Conservation (phyloP, 1,139 yeast genomes). For the Saccharomyces hybrid region DNA sequence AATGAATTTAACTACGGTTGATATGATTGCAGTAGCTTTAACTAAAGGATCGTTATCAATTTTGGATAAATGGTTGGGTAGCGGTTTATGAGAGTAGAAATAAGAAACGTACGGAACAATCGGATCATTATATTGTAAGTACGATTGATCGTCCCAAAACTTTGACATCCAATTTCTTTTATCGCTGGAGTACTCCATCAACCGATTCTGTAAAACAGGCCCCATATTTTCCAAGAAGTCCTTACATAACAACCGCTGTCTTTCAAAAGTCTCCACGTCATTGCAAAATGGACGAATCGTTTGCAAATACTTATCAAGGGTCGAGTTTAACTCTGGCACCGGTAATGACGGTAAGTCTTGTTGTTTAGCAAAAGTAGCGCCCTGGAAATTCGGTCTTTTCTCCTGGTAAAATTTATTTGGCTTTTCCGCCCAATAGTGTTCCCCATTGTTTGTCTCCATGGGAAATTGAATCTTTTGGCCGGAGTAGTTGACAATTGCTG, state of each 20-base stretch:
- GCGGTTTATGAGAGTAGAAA: conserved; percentile 76
- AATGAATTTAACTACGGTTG: conserved; percentile 50
- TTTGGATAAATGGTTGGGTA: conserved; percentile 38
- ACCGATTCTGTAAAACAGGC: conserved; percentile 57
- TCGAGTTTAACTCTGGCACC: conserved; percentile 71
- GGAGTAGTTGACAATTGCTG: not conserved
- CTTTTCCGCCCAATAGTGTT: conserved; percentile 21
- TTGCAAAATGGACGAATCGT: conserved; percentile 65
- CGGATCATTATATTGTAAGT: conserved; percentile 85
- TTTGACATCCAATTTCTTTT: conserved; percentile 82
- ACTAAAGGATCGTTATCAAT: conserved; percentile 64
- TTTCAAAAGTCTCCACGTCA: conserved; percentile 43
- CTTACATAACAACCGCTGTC: conserved; percentile 52
- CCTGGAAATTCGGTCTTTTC: conserved; percentile 38
- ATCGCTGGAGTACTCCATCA: conserved; percentile 51
- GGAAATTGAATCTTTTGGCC: conserved; percentile 8
- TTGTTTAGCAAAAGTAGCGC: conserved; percentile 69
- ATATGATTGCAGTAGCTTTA: conserved; percentile 62
- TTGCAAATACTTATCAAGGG: conserved; percentile 61
- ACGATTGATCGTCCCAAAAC: conserved; percentile 94
- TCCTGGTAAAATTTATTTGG: conserved; percentile 20
- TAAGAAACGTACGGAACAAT: conserved; percentile 90
- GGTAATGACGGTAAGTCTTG: conserved; percentile 75
- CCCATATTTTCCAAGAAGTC: conserved; percentile 65
- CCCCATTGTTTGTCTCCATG: conserved; percentile 25